Evolutionary conservation across 768 basidiomycete genomes (phyloP).

Genomic region (Lepiota brunneoincarnata): DNA sequence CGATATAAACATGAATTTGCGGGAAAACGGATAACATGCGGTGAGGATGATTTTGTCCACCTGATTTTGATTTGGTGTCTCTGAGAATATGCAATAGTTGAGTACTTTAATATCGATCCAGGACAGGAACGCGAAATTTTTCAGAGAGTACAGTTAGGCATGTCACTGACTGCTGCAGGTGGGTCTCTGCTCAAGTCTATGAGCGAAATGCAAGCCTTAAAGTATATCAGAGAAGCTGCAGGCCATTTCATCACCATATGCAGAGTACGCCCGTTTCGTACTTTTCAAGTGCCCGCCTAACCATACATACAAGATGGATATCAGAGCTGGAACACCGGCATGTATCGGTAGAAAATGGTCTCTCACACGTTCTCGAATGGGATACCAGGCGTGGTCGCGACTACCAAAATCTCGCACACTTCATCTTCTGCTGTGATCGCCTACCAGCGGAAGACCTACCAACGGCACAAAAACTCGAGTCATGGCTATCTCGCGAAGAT

Average conservation of each 20-base stretch:
- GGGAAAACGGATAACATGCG: constrained; percentile 62
- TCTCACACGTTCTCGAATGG: constrained; percentile 55
- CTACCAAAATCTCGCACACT: constrained; percentile 70
- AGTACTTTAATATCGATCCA: constrained; percentile 56
- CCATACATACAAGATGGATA: constrained; percentile 48
- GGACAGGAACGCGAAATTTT: constrained; percentile 75
- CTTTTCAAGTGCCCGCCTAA: not conserved
- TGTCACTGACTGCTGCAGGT: constrained; percentile 74
- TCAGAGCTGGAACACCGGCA: constrained; percentile 52
- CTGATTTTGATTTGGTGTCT: not conserved
- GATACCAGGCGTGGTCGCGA: constrained; percentile 70
- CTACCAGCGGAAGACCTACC: constrained; percentile 49
- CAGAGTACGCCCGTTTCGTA: constrained; percentile 32
- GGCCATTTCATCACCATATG: constrained; percentile 71
- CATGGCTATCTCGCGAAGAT: constrained; percentile 42
- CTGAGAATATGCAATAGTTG: constrained; percentile 41
- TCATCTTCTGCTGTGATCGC: constrained; percentile 65
- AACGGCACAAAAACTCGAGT: constrained; percentile 54
- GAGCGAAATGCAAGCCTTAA: not conserved
- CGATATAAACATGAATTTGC: constrained; percentile 49
- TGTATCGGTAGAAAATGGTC: constrained; percentile 56
- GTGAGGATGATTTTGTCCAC: constrained; percentile 34
- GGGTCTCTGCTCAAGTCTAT: constrained; percentile 9
- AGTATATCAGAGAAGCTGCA: constrained; percentile 65
- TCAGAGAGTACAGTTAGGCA: constrained; percentile 79